Percentiles rank a stretch among this genome's conserved stretches.
Conservation (phyloP, 305 asterid genomes). For the Plantago rigida region DNA sequence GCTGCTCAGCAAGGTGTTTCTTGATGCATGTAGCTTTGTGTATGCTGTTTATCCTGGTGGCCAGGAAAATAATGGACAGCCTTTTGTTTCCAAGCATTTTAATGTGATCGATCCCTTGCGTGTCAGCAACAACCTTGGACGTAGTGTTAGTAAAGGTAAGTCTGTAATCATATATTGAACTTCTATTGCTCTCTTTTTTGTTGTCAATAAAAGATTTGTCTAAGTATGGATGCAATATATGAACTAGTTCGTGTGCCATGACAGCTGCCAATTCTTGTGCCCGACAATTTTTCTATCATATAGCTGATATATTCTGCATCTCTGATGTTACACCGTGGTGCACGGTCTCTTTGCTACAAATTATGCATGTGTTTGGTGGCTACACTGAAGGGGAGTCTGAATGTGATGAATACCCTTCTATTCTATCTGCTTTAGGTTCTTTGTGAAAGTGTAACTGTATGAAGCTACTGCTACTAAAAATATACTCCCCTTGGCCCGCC, state of each 20-base stretch:
- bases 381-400: background rate
- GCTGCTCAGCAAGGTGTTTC: constrained; percentile 75
- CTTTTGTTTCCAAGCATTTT: constrained; percentile 71
- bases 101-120: constrained; percentile 89
- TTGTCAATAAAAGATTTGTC: constrained; percentile 6
- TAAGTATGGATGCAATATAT: background rate
- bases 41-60: constrained; percentile 77
- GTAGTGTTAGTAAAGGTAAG: constrained; percentile 92
- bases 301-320: background rate
- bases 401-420: background rate
- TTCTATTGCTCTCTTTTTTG: constrained; percentile 5
- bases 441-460: too few relatives aligned
- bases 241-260: background rate
- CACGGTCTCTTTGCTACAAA: background rate
- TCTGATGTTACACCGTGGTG: too few relatives aligned
- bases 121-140: constrained; percentile 89
- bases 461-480: background rate
- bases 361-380: background rate
- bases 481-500: background rate
- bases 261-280: background rate
- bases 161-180: background rate
- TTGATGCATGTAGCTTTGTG: constrained; percentile 69
- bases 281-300: background rate
- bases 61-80: constrained; percentile 64
- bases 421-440: background rate